phyloP scores from a whole-genome alignment of 78 protist species.

The Chrysochromulina parva region DNA sequence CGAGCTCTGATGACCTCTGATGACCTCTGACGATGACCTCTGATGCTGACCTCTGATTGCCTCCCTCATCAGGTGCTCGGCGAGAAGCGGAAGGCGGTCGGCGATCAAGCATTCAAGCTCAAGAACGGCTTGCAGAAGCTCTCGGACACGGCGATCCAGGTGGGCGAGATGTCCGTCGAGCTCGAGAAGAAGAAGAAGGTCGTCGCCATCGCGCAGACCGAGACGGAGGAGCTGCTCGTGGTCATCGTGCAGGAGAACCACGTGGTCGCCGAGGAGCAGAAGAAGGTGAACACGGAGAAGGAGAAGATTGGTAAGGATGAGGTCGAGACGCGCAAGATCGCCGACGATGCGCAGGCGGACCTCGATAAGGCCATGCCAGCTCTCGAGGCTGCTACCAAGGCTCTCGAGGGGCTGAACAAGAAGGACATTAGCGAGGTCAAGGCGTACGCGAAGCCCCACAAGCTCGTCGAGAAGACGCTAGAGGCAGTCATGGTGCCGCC shows the following conservation, averaged over 20 bases:
- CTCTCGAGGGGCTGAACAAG: constrained; percentile 63
- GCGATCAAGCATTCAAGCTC: constrained; percentile 52
- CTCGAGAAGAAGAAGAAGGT: constrained; percentile 60
- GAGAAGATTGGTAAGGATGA: constrained; percentile 67
- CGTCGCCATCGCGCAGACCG: constrained; percentile 50
- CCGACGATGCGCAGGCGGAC: constrained; percentile 69
- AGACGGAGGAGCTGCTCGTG: constrained; percentile 75
- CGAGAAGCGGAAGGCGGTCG: constrained; percentile 49
- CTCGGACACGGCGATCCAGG: constrained; percentile 66
- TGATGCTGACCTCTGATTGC: too few relatives aligned
- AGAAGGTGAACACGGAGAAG: constrained; percentile 45
- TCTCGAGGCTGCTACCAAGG: constrained; percentile 68
- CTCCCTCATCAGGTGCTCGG: background rate
- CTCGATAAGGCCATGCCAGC: constrained; percentile 79
- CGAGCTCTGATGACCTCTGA: too few relatives aligned
- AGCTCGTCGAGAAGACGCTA: constrained; percentile 62
- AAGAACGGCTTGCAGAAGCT: constrained; percentile 72
- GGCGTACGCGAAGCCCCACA: constrained; percentile 77
- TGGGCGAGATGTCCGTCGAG: constrained; percentile 61
- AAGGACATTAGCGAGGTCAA: constrained; percentile 68
- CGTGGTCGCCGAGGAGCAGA: constrained; percentile 73
- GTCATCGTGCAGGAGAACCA: constrained; percentile 59
- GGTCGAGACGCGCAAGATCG: constrained; percentile 29
- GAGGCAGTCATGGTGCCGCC: constrained; percentile 74
- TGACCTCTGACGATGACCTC: too few relatives aligned